Evolutionary conservation across 495 filamentous ascomycete species (phyloP).

Genomic region (Parachaetomium inaequale): DNA sequence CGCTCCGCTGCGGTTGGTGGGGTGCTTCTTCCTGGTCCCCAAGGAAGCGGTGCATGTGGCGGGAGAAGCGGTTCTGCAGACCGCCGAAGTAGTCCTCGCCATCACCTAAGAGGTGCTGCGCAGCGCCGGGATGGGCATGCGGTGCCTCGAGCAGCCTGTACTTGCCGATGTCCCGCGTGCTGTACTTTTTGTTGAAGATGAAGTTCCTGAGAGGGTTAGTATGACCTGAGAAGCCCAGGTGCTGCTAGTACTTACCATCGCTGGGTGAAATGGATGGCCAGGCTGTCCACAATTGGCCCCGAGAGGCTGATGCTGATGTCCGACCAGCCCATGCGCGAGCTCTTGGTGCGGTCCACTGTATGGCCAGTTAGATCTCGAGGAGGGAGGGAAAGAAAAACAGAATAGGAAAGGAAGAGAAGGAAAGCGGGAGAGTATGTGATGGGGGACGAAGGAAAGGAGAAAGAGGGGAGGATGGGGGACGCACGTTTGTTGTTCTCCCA

Average conservation of each 20-base stretch:
- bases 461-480: slow-evolving; percentile 1
- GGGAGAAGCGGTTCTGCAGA: slow-evolving; percentile 47
- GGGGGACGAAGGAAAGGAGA: not conserved
- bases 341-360: slow-evolving; percentile 66
- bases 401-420: not conserved
- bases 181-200: slow-evolving; percentile 82
- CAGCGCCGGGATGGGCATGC: slow-evolving; percentile 13
- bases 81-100: slow-evolving; percentile 39
- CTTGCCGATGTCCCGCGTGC: slow-evolving; percentile 56
- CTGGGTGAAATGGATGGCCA: slow-evolving; percentile 76
- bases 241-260: slow-evolving; percentile 56
- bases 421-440: no score
- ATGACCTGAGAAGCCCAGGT: not conserved
- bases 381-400: not conserved
- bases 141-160: slow-evolving; percentile 54
- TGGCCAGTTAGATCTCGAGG: slow-evolving; percentile 25
- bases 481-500: slow-evolving; percentile 78
- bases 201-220: slow-evolving; percentile 58
- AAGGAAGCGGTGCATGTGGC: slow-evolving; percentile 34
- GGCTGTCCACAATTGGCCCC: slow-evolving; percentile 75
- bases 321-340: slow-evolving; percentile 89
- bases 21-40: slow-evolving; percentile 27
- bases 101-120: slow-evolving; percentile 20
- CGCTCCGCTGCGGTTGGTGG: slow-evolving; percentile 1
- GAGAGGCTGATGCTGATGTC: slow-evolving; percentile 78